Conservation (phyloP, 345 rosid genomes). For the Stellera chamaejasme region DNA sequence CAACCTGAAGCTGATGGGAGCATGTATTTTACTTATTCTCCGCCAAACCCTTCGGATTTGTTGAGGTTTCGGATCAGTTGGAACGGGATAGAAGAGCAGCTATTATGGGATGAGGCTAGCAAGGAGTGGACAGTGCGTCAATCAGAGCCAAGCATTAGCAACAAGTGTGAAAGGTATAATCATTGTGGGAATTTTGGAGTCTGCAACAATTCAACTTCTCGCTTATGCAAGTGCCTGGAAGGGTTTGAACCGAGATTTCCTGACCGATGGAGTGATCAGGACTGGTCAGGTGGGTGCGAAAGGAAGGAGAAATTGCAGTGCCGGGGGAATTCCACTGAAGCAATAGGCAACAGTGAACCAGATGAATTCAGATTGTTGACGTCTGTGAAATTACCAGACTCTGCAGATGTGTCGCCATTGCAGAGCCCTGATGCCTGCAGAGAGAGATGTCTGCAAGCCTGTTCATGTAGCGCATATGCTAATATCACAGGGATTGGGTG, state of each 20-base stretch:
- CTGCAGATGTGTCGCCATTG: background rate
- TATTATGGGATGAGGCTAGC: constrained; percentile 6
- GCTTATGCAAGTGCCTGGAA: constrained; percentile 21
- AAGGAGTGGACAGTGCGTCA: constrained; percentile 9
- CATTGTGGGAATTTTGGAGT: constrained; percentile 24
- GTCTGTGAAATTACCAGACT: constrained; percentile 39
- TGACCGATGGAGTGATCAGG: constrained; percentile 23
- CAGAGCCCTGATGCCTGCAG: constrained; percentile 15
- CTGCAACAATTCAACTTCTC: constrained; percentile 8
- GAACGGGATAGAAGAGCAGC: constrained; percentile 30
- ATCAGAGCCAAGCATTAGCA: constrained; percentile 11
- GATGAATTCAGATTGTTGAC: constrained; percentile 32
- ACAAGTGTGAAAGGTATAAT: constrained; percentile 20
- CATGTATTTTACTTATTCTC: constrained; percentile 25
- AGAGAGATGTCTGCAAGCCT: constrained; percentile 28
- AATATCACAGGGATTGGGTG: constrained; percentile 34
- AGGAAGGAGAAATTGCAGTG: constrained; percentile 31
- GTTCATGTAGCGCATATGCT: constrained; percentile 46
- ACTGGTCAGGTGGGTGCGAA: constrained; percentile 41
- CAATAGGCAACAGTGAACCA: constrained; percentile 12
- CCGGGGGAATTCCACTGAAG: constrained; percentile 20
- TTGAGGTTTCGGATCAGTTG: constrained; percentile 41
- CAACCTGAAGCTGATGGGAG: constrained; percentile 1
- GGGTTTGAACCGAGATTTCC: constrained; percentile 27
- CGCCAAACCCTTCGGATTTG: constrained; percentile 21